Evolutionary conservation across 805 yeast genomes (phyloP).

Genomic region (Ogataea philodendri): DNA sequence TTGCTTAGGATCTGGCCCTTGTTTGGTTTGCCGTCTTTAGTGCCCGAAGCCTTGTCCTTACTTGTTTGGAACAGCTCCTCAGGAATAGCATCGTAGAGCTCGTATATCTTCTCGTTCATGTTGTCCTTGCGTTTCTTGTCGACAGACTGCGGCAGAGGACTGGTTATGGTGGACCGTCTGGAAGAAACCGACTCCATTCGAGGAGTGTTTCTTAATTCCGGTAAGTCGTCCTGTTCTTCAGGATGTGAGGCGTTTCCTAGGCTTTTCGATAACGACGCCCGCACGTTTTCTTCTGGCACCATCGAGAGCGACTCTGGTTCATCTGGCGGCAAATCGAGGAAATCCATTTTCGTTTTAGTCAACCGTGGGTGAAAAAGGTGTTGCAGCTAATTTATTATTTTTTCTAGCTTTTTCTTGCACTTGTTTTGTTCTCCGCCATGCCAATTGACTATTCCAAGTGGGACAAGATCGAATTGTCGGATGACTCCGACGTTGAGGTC

Average conservation of each 20-base stretch:
- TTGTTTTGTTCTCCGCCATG: conserved; percentile 18
- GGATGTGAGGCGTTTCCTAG: conserved; percentile 16
- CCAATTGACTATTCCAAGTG: conserved; percentile 91
- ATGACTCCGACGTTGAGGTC: conserved; percentile 95
- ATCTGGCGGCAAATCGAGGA: conserved; percentile 9
- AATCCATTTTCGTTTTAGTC: too few species aligned
- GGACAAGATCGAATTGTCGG: conserved; percentile 95
- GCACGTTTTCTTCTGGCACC: conserved; percentile 11
- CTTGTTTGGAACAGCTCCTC: conserved; percentile 39
- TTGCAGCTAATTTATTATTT: too few species aligned
- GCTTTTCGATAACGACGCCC: conserved; percentile 25
- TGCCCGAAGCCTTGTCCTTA: conserved; percentile 55
- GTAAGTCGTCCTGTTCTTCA: conserved; percentile 18
- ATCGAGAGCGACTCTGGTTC: conserved; percentile 10
- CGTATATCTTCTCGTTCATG: conserved; percentile 57
- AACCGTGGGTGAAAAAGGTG: too few species aligned
- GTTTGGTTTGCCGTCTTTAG: conserved; percentile 81
- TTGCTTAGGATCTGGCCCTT: conserved; percentile 79
- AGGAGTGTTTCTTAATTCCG: conserved; percentile 8
- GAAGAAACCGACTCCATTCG: conserved; percentile 14
- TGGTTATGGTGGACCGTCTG: conserved; percentile 17
- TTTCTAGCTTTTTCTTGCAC: conserved; percentile 11
- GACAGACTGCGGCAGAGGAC: conserved; percentile 26
- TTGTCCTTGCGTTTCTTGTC: conserved; percentile 54
- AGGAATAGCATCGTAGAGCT: conserved; percentile 37